Evolutionary conservation across 1,284 basidiomycete genomes (phyloP).

Genomic region (Pseudozyma sp.): DNA sequence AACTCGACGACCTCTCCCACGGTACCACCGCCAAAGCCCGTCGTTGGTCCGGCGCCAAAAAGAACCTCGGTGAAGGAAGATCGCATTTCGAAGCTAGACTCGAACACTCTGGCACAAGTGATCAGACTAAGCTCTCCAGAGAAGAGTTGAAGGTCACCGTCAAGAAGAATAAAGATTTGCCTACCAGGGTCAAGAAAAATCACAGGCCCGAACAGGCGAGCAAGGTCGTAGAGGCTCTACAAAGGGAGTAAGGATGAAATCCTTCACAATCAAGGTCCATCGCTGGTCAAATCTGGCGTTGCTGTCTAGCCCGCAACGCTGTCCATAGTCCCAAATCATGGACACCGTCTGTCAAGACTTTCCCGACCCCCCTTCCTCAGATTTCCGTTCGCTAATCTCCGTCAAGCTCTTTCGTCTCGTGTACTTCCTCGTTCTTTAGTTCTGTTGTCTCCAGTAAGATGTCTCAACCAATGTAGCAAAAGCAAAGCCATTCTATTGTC

Average conservation of each 20-base stretch:
- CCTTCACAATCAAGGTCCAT: not conserved
- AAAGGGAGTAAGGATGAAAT: conserved; percentile 5
- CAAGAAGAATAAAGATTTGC: conserved; percentile 48
- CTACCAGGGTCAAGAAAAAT: conserved; percentile 42
- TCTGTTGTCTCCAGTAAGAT: too few species aligned
- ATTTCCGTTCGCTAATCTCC: too few species aligned
- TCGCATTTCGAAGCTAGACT: conserved; percentile 32
- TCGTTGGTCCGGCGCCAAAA: conserved; percentile 41
- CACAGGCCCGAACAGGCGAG: conserved; percentile 36
- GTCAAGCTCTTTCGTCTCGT: too few species aligned
- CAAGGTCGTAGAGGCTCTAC: conserved; percentile 27
- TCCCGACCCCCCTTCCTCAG: too few species aligned
- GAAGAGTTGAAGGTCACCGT: conserved; percentile 28
- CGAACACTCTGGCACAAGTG: not conserved
- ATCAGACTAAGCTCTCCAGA: conserved; percentile 15
- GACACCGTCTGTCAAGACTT: too few species aligned
- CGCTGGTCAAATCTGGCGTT: too few species aligned
- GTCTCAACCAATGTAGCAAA: too few species aligned
- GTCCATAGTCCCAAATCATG: too few species aligned
- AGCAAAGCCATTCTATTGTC: too few species aligned
- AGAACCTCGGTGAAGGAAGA: conserved; percentile 37
- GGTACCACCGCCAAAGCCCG: conserved; percentile 37
- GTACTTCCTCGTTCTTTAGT: too few species aligned
- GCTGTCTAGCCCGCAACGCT: too few species aligned
- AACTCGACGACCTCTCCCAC: conserved; percentile 47